These are phyloP conservation scores for Hyaloperonospora brassicae DNA, from an alignment of 352 stramenopile genomes.

Conservation along the genomic window DNA sequence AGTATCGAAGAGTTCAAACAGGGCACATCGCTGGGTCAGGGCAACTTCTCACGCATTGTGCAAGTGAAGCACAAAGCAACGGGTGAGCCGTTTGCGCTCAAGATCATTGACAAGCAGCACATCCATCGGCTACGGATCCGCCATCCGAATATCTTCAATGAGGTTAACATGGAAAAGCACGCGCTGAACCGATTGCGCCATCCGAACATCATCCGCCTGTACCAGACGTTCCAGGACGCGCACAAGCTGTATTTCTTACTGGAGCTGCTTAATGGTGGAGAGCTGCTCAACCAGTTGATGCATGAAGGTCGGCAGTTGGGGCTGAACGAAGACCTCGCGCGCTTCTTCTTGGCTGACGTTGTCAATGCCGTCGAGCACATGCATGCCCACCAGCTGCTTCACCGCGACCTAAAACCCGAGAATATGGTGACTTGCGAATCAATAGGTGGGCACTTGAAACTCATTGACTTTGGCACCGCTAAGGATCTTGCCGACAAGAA, in stretches of 20 bases:
- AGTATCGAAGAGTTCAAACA: slow-evolving; percentile 67
- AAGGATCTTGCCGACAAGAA: slow-evolving; percentile 54
- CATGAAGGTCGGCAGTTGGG: slow-evolving; percentile 67
- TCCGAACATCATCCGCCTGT: slow-evolving; percentile 90
- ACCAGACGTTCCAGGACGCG: slow-evolving; percentile 95
- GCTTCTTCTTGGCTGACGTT: slow-evolving; percentile 85
- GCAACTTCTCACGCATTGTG: slow-evolving; percentile 95
- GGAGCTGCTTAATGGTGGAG: slow-evolving; percentile 87
- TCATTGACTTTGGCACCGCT: slow-evolving; percentile 82
- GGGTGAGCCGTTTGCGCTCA: slow-evolving; percentile 91
- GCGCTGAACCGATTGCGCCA: slow-evolving; percentile 86
- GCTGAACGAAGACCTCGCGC: slow-evolving; percentile 63
- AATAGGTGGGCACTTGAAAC: slow-evolving; percentile 47
- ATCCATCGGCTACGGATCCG: slow-evolving; percentile 83
- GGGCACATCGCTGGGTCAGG: slow-evolving; percentile 56
- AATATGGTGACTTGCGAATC: slow-evolving; percentile 88
- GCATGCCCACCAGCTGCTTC: slow-evolving; percentile 87
- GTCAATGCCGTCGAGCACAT: slow-evolving; percentile 91
- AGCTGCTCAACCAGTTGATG: slow-evolving; percentile 90
- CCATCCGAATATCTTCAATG: slow-evolving; percentile 97
- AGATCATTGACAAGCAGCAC: slow-evolving; percentile 90
- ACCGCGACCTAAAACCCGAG: slow-evolving; percentile 92
- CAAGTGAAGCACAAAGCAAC: slow-evolving; percentile 84
- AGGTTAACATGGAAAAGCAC: slow-evolving; percentile 97
- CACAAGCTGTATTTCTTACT: slow-evolving; percentile 94